Evolutionary conservation across 768 basidiomycete species (phyloP).

Genomic region (Leucocoprinus sp.): DNA sequence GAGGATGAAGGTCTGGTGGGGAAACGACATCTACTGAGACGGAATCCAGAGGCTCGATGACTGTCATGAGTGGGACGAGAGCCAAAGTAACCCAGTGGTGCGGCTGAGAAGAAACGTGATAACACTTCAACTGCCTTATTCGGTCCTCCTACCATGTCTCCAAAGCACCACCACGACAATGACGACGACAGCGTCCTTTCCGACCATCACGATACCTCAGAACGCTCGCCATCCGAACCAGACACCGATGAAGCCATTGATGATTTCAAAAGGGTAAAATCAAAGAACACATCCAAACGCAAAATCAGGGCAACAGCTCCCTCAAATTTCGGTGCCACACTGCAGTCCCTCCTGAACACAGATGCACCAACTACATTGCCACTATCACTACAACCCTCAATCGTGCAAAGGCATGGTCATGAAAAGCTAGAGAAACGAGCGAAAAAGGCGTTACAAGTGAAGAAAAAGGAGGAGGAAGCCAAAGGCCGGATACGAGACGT

Average conservation of each 20-base stretch:
- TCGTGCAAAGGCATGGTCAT: constrained; percentile 60
- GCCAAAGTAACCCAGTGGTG: no score
- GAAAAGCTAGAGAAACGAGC: constrained; percentile 69
- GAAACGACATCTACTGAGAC: constrained; percentile 49
- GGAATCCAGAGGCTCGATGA: constrained; percentile 16
- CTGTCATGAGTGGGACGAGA: constrained; percentile 12
- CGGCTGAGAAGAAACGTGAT: no score
- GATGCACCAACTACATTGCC: constrained; percentile 63
- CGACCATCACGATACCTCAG: no score
- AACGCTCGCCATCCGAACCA: constrained; percentile 14
- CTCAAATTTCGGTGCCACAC: constrained; percentile 64
- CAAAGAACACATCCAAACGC: constrained; percentile 73
- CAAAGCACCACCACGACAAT: constrained; percentile 22
- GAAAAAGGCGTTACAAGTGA: constrained; percentile 60
- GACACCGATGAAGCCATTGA: constrained; percentile 64
- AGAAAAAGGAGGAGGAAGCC: constrained; percentile 69
- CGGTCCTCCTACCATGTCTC: constrained; percentile 11
- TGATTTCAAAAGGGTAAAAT: constrained; percentile 48
- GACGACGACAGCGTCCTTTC: constrained; percentile 13
- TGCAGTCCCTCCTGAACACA: constrained; percentile 66
- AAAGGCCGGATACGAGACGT: constrained; percentile 57
- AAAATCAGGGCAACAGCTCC: constrained; percentile 75
- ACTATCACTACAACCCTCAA: constrained; percentile 72
- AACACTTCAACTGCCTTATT: constrained; percentile 9
- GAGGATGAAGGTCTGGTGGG: constrained; percentile 74